Base-by-base conservation (phyloP, 768 basidiomycete genomes). In the Ephemerocybe angulata region DNA sequence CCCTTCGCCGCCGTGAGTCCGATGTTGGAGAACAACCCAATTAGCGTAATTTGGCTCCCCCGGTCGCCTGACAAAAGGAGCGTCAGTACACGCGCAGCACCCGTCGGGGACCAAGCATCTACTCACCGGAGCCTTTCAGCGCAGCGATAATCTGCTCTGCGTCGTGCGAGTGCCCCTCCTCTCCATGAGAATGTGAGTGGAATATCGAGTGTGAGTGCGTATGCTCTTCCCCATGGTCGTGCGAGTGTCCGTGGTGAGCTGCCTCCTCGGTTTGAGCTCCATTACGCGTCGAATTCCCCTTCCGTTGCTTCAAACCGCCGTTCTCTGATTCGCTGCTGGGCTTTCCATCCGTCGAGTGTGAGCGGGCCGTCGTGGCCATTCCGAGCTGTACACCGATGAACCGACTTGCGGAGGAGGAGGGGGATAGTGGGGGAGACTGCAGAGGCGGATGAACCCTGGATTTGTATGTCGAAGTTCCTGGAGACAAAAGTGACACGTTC, bases 11-110 rank as follows among this genome's bases (percentile, higher is more conserved):
- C 75, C 0, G 95, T 97, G 59, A 99, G 72, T 5, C 77, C 83
- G 30, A 98, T 75, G 63, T 98, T 98, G 50, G 87, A 77, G 51
- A 84, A 78, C 30, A 98, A 75, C 1, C 97, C 96, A 58, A 93
- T 71, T 51, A 96, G 78, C 5, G 93, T 96, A 63, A 96, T 88
- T 53, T 80, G 81, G 58, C 84, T 88, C 22, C 94, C 93, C 59
- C 84, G 75, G 71, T 94, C 92, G 41, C 83, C 91, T 90, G n/a
- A n/a, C n/a, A n/a, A n/a, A n/a, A 60, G 17, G 54, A 55, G 35
- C 54, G 42, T 43, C 35, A 24, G 25, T 50, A 46, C 47, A 21
- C 38, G 40, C 50, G 13, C 28, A 53, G 43, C 22, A 51, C 5
- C n/a, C 21, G 24, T 27, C n/a, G 15, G 43, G 33, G 33, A 28